A percentile compares a stretch with the other conserved stretches of the same genome.
Conservation (phyloP, 169 alveolate species). For the Cryptosporidium ryanae region DNA sequence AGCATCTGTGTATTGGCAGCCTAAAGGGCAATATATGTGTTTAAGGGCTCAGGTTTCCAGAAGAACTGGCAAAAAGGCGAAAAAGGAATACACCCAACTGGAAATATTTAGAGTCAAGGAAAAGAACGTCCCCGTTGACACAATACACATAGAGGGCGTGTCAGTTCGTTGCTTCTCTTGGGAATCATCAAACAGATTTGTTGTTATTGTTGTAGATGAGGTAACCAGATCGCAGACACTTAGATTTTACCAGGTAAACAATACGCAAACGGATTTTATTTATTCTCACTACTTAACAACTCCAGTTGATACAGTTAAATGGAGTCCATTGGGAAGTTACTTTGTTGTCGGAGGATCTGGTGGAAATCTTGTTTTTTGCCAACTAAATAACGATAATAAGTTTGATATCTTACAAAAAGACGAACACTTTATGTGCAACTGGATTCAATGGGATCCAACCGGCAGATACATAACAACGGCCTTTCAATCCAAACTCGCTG, state of each 20-base stretch:
- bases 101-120: constrained; percentile 89
- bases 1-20: constrained; percentile 91
- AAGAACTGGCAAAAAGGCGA: constrained; percentile 88
- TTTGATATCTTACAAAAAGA: constrained; percentile 89
- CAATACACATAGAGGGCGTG: constrained; percentile 89
- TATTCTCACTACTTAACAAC: constrained; percentile 43
- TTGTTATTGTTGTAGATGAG: constrained; percentile 88
- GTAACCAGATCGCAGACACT: constrained; percentile 86
- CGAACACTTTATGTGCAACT: constrained; percentile 87
- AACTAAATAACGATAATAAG: constrained; percentile 84
- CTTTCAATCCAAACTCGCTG: constrained; percentile 77
- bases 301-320: constrained; percentile 74
- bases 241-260: constrained; percentile 87
- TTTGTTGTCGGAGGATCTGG: constrained; percentile 89
- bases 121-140: constrained; percentile 90
- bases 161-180: constrained; percentile 88
- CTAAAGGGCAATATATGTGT: constrained; percentile 89
- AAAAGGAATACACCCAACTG: constrained; percentile 86
- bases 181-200: constrained; percentile 90
- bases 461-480: constrained; percentile 87
- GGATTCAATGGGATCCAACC: constrained; percentile 89
- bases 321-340: constrained; percentile 91
- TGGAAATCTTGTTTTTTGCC: constrained; percentile 87
- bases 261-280: constrained; percentile 77
- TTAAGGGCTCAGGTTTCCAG: constrained; percentile 86